Evolutionary conservation across 23 red algal species (phyloP), one percentile per base, ranked within the genome.

Genomic region (Gracilaria vermiculophylla): DNA sequence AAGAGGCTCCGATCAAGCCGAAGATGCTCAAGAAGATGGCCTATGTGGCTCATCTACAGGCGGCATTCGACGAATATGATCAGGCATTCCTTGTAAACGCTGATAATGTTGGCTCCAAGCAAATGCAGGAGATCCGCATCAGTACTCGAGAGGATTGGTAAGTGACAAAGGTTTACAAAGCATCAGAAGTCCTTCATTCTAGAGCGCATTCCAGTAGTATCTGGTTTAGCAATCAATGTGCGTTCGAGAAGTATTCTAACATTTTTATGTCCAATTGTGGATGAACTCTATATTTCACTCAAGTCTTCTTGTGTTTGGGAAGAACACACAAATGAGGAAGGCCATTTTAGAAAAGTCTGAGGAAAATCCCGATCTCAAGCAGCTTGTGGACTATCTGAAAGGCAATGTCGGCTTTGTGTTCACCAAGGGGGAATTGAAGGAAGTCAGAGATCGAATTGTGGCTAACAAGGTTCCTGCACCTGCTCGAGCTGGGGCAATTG

Each of bases 51-150:
- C 51, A 77, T 45, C 85, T 95, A 41, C 85, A 87, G 50, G 50
- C 56, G 2, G 86, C 88, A 25, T 94, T 99, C 79, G 97, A 95
- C 57, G 87, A 94, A 73, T 99, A 93, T 44, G 92, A 95, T 62
- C 91, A 96, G 44, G 74, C 92, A 15, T 93, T 99, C 28, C 48
- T 99, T 19, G 92, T 99, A 11, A 86, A 94, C 52, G 89, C 92
- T 3, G 97, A 99, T 53, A 99, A 99, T 90, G 97, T 99, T 49
- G 97, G 97, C 21, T 99, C 97, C 20, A 99, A 99, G 84, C 97
- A 99, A 69, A 69, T 99, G 36, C 97, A 99, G 80, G 85, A 94
- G 47, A 81, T 94, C 57, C 93, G 97, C 23, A 84, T 76, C 15
- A 56, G 62, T 33, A 81, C 88, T 72, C 86, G 97, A 21, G 54